Percentiles rank a stretch among this genome's conserved stretches.
Evolutionary conservation across 1,284 basidiomycete species (phyloP).

Genomic region (Rhizoctonia solani): DNA sequence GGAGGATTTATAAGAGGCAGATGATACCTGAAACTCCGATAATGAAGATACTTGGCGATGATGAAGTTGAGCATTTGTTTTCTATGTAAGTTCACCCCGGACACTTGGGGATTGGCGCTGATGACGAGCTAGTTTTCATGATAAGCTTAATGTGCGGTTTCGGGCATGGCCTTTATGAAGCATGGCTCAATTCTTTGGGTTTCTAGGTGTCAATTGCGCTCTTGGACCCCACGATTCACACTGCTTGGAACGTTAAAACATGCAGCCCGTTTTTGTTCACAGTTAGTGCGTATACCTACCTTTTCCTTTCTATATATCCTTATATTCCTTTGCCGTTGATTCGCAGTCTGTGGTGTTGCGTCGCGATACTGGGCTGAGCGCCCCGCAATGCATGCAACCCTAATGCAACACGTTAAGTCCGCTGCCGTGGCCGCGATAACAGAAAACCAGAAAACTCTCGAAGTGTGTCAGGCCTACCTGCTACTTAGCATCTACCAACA

Average conservation of each 20-base stretch:
- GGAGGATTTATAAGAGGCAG: too few relatives aligned
- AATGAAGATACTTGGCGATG: conserved; percentile 74
- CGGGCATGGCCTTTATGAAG: neutral
- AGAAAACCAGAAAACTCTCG: conserved; percentile 80
- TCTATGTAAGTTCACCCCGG: conserved; percentile 62
- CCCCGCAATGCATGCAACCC: conserved; percentile 78
- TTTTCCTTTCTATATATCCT: neutral
- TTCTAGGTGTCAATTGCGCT: conserved; percentile 70
- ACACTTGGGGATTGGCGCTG: neutral
- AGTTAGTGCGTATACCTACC: conserved; percentile 57
- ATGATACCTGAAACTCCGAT: conserved; percentile 77
- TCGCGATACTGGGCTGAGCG: conserved; percentile 74
- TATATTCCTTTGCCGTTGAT: neutral
- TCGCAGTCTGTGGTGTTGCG: conserved; percentile 71
- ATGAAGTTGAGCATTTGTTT: conserved; percentile 82
- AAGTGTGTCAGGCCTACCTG: conserved; percentile 71
- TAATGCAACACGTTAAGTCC: conserved; percentile 84
- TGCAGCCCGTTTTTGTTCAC: conserved; percentile 82
- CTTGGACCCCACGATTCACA: conserved; percentile 74
- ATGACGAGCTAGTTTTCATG: conserved; percentile 65
- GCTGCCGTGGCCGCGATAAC: conserved; percentile 68
- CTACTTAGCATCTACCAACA: conserved; percentile 78
- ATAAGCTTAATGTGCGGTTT: conserved; percentile 65
- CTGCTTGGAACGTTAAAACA: conserved; percentile 68
- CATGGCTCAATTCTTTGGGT: neutral